Percentiles rank a stretch among this genome's conserved stretches.
phyloP scores from a whole-genome alignment of 2,329 filamentous ascomycete genomes.

The Colletotrichum spaethianum region DNA sequence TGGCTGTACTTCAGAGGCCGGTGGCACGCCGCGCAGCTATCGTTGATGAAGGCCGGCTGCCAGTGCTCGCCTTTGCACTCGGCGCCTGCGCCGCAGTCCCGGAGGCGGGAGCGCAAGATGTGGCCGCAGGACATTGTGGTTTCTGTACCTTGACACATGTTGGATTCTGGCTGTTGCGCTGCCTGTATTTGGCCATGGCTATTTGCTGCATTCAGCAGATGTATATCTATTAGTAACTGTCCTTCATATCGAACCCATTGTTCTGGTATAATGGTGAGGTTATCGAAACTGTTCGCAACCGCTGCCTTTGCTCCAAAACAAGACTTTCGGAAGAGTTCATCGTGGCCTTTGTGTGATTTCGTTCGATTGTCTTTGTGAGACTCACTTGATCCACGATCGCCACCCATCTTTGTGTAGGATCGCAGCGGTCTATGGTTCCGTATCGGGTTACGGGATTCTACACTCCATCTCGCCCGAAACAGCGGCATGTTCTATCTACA shows the following conservation, averaged over 20 bases:
- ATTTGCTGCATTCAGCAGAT: too few species aligned
- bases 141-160: conserved; percentile 46
- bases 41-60: conserved; percentile 46
- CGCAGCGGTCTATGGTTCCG: too few species aligned
- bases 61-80: conserved; percentile 21
- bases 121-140: conserved; percentile 48
- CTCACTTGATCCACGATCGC: background rate
- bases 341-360: background rate
- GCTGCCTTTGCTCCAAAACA: background rate
- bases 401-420: background rate
- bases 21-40: conserved; percentile 57
- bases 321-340: background rate
- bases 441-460: background rate
- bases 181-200: background rate
- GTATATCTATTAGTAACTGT: background rate
- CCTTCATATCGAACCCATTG: background rate
- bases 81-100: conserved; percentile 30
- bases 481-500: background rate
- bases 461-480: conserved; percentile 2
- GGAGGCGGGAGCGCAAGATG: conserved; percentile 41
- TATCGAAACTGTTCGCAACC: conserved; percentile 6
- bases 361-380: background rate
- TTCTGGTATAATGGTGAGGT: background rate
- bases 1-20: conserved; percentile 44
- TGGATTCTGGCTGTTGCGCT: background rate